Evolutionary conservation across 495 filamentous ascomycete genomes (phyloP), one percentile per base, ranked within the genome.

Genomic region (Evansstolkia leycettana): DNA sequence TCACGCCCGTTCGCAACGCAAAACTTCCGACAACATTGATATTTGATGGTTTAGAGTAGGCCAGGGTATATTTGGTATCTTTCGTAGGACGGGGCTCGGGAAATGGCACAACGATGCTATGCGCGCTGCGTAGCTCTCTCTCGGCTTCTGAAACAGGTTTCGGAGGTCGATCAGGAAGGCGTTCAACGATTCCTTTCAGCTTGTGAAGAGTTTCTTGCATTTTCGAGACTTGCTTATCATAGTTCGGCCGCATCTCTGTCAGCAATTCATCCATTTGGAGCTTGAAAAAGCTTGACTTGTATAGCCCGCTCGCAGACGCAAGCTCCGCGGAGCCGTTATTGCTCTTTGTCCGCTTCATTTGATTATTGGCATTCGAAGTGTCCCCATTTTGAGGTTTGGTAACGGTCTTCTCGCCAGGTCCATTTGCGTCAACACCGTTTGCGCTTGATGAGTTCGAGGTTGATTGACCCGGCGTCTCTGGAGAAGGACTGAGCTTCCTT

Each of bases 21-120:
- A 93, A 89, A 51, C 86, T 89, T 31, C 90, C 92, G 15, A 84
- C 78, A 17, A 93, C 80, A 53, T 93, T 93, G 51, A 94, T 73
- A 41, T 77, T 78, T 14, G 73, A 45, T 7, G 92, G 90, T 47
- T 73, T 78, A 17, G 67, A 62, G 55, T 86, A 94, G 26, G 76
- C 63, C 35, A 95, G 64, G 38, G 80, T 82, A 58, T 93, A 94
- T 31, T 84, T 82, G 18, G 74, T 70, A 48, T 82, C 74, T 51
- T 71, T 71, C 7, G 70, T 59, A 0, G 85, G 88, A 28, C 65
- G 73, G 6, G 86, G 88, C 29, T 82, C 60, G 7, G 88, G 84
- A 50, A 84, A 95, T 2, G 90, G 90, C 16, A 94, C 72, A 26
- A 57, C 54, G 38, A 94, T 66, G 27, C 70, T 73, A 55, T 73